These are phyloP conservation scores for Knufia fluminis DNA, from an alignment of 2,329 filamentous ascomycete species.

Conservation along the genomic window DNA sequence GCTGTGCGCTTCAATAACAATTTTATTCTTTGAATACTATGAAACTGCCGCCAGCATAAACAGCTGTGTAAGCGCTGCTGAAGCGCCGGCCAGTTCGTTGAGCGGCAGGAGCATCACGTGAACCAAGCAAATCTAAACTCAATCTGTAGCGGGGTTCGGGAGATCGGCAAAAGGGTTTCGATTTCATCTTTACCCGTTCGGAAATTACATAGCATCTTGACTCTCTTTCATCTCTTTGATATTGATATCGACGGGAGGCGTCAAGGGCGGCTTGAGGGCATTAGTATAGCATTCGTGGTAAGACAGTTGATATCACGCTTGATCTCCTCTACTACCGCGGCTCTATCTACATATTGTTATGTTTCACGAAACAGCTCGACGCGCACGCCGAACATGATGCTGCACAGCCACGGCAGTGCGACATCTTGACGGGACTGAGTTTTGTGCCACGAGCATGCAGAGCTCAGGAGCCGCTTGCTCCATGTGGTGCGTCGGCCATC, in stretches of 20 bases:
- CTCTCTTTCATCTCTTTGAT: neutral
- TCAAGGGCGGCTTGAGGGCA: neutral
- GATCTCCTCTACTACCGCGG: no score
- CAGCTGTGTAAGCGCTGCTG: no score
- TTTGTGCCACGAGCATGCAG: neutral
- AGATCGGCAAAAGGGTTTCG: neutral
- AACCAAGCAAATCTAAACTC: no score
- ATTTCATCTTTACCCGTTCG: neutral
- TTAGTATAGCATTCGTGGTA: neutral
- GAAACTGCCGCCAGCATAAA: no score
- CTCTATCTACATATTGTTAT: no score
- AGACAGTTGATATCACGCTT: neutral
- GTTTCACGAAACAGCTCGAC: no score
- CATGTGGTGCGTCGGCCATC: neutral
- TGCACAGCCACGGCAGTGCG: neutral
- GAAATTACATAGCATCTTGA: neutral
- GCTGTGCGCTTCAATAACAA: no score
- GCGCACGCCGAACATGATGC: no score
- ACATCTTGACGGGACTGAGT: neutral
- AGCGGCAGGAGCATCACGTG: no score
- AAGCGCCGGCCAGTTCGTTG: no score
- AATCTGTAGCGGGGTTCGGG: no score
- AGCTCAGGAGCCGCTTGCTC: neutral
- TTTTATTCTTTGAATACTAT: no score
- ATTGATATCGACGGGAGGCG: neutral